These are phyloP conservation scores for Amphicarpaea edgeworthii DNA, from an alignment of 306 rosid species.

Conservation along the genomic window DNA sequence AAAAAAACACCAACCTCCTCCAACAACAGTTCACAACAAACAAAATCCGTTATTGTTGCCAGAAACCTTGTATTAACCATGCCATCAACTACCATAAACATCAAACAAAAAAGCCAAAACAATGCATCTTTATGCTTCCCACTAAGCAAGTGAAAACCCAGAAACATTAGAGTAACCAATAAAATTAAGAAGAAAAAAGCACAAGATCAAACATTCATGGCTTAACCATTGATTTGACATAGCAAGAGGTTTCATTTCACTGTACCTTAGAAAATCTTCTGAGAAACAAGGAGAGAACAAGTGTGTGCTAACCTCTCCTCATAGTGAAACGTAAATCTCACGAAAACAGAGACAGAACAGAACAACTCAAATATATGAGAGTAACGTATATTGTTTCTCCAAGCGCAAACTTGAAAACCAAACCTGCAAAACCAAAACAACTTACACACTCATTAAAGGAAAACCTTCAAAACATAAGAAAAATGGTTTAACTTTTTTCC, in stretches of 20 bases:
- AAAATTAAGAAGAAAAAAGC: not conserved
- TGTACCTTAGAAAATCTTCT: constrained; percentile 47
- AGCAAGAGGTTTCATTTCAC: constrained; percentile 4
- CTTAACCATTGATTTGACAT: constrained; percentile 2
- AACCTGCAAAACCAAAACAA: constrained; percentile 50
- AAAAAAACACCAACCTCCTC: constrained; percentile 17
- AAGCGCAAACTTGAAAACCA: constrained; percentile 22
- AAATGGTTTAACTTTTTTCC: not conserved
- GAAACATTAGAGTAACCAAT: not conserved
- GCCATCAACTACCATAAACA: constrained; percentile 23
- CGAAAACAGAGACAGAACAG: constrained; percentile 49
- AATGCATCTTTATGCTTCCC: not conserved
- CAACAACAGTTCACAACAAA: constrained; percentile 18
- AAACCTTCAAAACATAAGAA: not conserved
- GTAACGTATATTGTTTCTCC: not conserved
- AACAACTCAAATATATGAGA: constrained; percentile 29
- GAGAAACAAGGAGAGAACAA: constrained; percentile 19
- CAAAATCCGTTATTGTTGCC: constrained; percentile 4
- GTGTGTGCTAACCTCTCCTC: constrained; percentile 40
- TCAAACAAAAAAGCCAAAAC: constrained; percentile 11
- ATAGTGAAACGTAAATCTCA: constrained; percentile 55
- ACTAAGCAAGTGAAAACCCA: constrained; percentile 6
- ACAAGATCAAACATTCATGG: not conserved
- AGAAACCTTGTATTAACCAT: constrained; percentile 13
- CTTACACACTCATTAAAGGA: not conserved